Conservation (phyloP, 2,329 filamentous ascomycete genomes). For the Cyphellophora europaea region DNA sequence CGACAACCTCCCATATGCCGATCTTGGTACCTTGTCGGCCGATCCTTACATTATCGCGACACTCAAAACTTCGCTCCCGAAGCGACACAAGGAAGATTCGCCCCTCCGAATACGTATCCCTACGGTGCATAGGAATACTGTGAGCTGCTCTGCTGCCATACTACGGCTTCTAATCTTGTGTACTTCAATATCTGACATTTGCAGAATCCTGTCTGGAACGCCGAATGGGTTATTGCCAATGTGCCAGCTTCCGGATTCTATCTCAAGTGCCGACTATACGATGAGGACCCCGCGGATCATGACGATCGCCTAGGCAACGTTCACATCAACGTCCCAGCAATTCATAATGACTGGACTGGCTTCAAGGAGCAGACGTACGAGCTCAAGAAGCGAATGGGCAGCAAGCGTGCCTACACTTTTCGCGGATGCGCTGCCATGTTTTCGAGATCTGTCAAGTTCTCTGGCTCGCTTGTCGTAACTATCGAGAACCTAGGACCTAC, state of each 20-base stretch:
- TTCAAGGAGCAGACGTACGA: conserved; percentile 56
- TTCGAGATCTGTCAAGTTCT: conserved; percentile 54
- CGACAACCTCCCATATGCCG: conserved; percentile 70
- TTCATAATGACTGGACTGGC: conserved; percentile 60
- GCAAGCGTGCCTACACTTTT: conserved; percentile 74
- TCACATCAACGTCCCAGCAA: conserved; percentile 52
- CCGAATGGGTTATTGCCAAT: conserved; percentile 81
- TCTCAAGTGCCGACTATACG: conserved; percentile 78
- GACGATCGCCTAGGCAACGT: conserved; percentile 85
- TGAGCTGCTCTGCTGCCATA: no score
- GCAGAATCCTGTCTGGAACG: conserved; percentile 73
- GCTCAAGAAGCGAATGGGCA: conserved; percentile 75
- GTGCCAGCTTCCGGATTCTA: conserved; percentile 71
- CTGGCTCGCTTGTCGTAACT: conserved; percentile 62
- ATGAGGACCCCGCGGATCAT: conserved; percentile 78
- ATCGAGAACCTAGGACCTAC: conserved; percentile 71
- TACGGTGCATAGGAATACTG: conserved; percentile 62
- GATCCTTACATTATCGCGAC: conserved; percentile 77
- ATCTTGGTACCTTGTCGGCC: conserved; percentile 66
- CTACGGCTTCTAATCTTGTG: no score
- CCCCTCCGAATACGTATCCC: conserved; percentile 63
- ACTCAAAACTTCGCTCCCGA: conserved; percentile 60
- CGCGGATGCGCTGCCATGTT: conserved; percentile 59
- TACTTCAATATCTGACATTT: no score
- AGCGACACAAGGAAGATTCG: conserved; percentile 78